Conservation (phyloP, 176 grass and related monocot species). For the Zea luxurians region DNA sequence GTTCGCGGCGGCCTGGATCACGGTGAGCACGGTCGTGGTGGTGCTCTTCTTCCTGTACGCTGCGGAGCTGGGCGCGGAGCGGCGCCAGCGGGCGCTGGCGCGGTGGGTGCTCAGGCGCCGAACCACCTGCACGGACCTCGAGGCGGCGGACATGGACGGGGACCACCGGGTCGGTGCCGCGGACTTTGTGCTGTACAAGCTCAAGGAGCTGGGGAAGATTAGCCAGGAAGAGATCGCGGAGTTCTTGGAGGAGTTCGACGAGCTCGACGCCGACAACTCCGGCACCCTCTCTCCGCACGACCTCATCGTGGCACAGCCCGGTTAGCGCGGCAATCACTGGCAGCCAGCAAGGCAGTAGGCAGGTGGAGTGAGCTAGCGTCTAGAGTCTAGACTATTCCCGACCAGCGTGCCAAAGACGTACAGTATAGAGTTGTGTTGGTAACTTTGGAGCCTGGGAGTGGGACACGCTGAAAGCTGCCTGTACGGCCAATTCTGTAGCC, state of each 20-base stretch:
- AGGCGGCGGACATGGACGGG: constrained; percentile 63
- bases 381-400: too few species aligned
- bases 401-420: too few species aligned
- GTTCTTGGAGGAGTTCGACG: constrained; percentile 68
- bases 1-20: constrained; percentile 65
- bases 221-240: constrained; percentile 52
- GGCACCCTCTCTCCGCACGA: constrained; percentile 49
- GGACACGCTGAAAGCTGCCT: too few species aligned
- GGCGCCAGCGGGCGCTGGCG: constrained; percentile 44
- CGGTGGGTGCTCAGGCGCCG: constrained; percentile 55
- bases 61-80: constrained; percentile 55
- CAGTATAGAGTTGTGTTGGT: too few species aligned
- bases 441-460: too few species aligned
- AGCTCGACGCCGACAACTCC: constrained; percentile 59
- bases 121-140: constrained; percentile 51
- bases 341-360: too few species aligned
- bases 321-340: neutral
- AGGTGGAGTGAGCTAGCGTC: too few species aligned
- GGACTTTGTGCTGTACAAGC: constrained; percentile 67
- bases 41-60: constrained; percentile 69
- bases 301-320: constrained; percentile 38
- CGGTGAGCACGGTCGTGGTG: constrained; percentile 60
- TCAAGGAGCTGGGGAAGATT: constrained; percentile 76
- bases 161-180: constrained; percentile 48
- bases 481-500: too few species aligned